Conservation (phyloP, 192 early-diverging fungal genomes). For the Mortierella claussenii region DNA sequence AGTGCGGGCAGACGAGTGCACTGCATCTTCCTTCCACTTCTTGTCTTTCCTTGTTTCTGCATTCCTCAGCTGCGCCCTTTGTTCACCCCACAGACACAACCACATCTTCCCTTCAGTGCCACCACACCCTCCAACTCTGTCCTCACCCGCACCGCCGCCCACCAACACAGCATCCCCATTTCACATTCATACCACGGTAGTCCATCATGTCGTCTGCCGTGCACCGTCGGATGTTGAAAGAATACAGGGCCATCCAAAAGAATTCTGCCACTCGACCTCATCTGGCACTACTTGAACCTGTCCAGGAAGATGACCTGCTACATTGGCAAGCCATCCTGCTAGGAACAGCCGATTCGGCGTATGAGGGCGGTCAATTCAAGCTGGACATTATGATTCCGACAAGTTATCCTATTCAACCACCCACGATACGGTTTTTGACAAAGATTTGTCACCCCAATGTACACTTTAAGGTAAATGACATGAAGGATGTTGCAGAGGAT, state of each 20-base stretch:
- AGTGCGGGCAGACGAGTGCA: too few relatives aligned
- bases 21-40: too few relatives aligned
- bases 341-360: conserved; percentile 73
- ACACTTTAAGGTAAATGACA: conserved; percentile 80
- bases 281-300: conserved; percentile 68
- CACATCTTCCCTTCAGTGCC: not conserved
- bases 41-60: not conserved
- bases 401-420: conserved; percentile 83
- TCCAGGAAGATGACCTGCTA: conserved; percentile 73
- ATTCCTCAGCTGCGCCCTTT: not conserved
- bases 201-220: conserved; percentile 59
- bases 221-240: conserved; percentile 69
- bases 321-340: conserved; percentile 75
- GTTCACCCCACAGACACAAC: not conserved
- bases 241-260: conserved; percentile 65
- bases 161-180: not conserved
- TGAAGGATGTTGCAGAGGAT: too few relatives aligned
- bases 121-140: not conserved
- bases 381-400: conserved; percentile 76
- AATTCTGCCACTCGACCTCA: conserved; percentile 62
- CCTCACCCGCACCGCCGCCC: not conserved
- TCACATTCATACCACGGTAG: too few relatives aligned
- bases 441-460: conserved; percentile 94
- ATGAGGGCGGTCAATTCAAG: conserved; percentile 78
- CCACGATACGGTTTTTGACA: conserved; percentile 77